A percentile compares a stretch with the other conserved stretches of the same genome.
These are phyloP conservation scores for Keithomyces neogunnii DNA, from an alignment of 2,329 filamentous ascomycete species.

Conservation along the genomic window DNA sequence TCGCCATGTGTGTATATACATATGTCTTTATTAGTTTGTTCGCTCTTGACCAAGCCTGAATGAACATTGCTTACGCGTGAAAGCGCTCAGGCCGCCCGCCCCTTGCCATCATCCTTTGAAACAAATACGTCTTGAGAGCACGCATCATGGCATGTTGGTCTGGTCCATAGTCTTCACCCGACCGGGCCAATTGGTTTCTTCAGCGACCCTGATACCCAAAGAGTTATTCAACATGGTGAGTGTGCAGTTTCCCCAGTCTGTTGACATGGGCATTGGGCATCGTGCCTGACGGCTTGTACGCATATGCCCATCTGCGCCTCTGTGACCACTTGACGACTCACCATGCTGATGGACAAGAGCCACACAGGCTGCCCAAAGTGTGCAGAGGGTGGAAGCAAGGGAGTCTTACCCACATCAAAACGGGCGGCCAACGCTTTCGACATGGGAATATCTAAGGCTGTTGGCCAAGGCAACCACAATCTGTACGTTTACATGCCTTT, in stretches of 20 bases:
- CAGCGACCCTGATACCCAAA: neutral
- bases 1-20: too few species aligned
- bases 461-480: conserved; percentile 4
- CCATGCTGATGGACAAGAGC: too few species aligned
- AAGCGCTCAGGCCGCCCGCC: neutral
- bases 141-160: neutral
- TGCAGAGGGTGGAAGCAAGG: neutral
- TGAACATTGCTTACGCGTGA: neutral
- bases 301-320: neutral
- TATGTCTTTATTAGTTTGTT: too few species aligned
- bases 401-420: neutral
- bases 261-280: too few species aligned
- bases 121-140: neutral
- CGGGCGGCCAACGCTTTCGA: conserved; percentile 4
- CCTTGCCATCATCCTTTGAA: neutral
- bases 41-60: too few species aligned
- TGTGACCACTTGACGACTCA: too few species aligned
- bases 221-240: too few species aligned
- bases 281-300: neutral
- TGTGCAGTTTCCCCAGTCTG: too few species aligned
- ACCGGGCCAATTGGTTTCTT: neutral
- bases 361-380: conserved; percentile 1
- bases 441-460: conserved; percentile 6
- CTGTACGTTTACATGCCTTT: neutral
- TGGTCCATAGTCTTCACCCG: neutral